Evolutionary conservation across 1,284 basidiomycete genomes (phyloP).

Genomic region (Cutaneotrichosporon spelunceum): DNA sequence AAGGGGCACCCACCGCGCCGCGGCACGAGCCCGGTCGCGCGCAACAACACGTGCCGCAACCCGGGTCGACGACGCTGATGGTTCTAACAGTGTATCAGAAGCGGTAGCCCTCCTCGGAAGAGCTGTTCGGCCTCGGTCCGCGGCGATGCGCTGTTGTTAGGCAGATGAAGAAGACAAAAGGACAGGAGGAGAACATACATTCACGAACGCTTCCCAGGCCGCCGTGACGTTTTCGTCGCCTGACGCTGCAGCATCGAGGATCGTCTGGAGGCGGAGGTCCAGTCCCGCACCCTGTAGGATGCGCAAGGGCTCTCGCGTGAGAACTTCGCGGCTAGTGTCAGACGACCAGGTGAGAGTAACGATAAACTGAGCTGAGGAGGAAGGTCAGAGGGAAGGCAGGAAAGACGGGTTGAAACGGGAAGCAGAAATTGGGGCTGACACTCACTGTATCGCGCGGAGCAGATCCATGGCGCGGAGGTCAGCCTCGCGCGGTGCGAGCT

Average conservation of each 20-base stretch:
- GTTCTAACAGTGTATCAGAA: not conserved
- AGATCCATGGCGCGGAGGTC: constrained; percentile 15
- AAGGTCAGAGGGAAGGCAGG: not conserved
- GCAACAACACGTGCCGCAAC: not conserved
- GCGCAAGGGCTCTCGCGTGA: constrained; percentile 6
- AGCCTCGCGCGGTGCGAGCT: constrained; percentile 8
- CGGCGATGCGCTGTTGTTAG: constrained; percentile 2
- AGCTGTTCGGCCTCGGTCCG: not conserved
- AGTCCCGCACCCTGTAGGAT: constrained; percentile 1
- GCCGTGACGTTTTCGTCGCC: constrained; percentile 8
- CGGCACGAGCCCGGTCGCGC: not conserved
- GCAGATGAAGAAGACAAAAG: not conserved
- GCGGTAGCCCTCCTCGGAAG: too few relatives aligned
- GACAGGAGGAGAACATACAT: constrained; percentile 3
- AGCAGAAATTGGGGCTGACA: not conserved
- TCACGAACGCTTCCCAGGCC: constrained; percentile 21
- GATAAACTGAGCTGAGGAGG: not conserved
- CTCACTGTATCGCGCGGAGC: constrained; percentile 18
- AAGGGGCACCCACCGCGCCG: not conserved
- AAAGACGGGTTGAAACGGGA: not conserved
- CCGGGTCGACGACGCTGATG: not conserved
- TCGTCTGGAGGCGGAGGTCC: constrained; percentile 16
- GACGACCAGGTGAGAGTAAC: not conserved
- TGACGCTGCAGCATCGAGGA: constrained; percentile 12
- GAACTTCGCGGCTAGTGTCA: constrained; percentile 7